A percentile compares a stretch with the other conserved stretches of the same genome.
phyloP scores from a whole-genome alignment of 1,284 basidiomycete genomes.

The Ustilago bromivora region DNA sequence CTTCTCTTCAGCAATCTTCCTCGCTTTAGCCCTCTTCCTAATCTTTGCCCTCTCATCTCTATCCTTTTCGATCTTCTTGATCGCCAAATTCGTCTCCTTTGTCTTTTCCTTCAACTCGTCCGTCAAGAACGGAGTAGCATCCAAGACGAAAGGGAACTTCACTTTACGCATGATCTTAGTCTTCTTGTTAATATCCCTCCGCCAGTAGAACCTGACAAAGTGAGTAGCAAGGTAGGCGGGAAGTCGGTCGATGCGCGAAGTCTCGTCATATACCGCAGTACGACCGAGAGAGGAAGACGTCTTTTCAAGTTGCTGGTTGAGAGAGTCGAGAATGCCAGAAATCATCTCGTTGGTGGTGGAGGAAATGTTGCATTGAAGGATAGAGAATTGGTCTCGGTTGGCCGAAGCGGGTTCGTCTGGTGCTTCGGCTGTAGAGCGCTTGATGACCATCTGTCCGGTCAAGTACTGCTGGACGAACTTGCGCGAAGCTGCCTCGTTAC shows the following conservation, averaged over 20 bases:
- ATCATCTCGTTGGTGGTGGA: slow-evolving; percentile 88
- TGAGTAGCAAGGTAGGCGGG: slow-evolving; percentile 86
- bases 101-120: slow-evolving; percentile 82
- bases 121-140: slow-evolving; percentile 84
- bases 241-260: slow-evolving; percentile 83
- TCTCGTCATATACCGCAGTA: slow-evolving; percentile 85
- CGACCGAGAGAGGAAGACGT: slow-evolving; percentile 82
- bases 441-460: slow-evolving; percentile 82
- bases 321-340: slow-evolving; percentile 83
- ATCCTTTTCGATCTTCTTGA: slow-evolving; percentile 85
- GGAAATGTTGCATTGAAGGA: slow-evolving; percentile 93
- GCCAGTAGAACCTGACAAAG: slow-evolving; percentile 96
- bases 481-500: slow-evolving; percentile 23
- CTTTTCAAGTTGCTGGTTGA: slow-evolving; percentile 89
- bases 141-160: slow-evolving; percentile 88
- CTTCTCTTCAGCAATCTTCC: slow-evolving; percentile 64
- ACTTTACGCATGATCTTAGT: slow-evolving; percentile 81
- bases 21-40: slow-evolving; percentile 78
- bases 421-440: slow-evolving; percentile 76
- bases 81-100: slow-evolving; percentile 77
- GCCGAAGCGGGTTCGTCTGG: slow-evolving; percentile 80
- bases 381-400: slow-evolving; percentile 81
- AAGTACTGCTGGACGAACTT: slow-evolving; percentile 86
- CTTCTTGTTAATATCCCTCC: slow-evolving; percentile 84
- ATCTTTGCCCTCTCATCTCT: slow-evolving; percentile 86